Base-by-base conservation (phyloP, 2,329 filamentous ascomycete species). In the Didymella glomerata region DNA sequence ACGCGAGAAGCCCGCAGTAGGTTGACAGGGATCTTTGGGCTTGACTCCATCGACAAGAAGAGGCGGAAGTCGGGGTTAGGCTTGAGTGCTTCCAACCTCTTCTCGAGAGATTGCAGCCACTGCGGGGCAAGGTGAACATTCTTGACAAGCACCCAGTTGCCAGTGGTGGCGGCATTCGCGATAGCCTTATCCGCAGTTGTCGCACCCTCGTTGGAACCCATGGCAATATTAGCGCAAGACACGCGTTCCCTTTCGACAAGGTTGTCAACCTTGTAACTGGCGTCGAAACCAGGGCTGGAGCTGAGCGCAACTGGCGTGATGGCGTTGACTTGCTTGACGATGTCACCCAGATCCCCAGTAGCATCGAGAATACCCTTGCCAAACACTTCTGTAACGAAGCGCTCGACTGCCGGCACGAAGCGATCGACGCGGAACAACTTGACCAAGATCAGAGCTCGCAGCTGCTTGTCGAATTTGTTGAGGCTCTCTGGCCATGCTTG, bases 41-140 rank as follows among this genome's bases (percentile, higher is more conserved):
- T 97, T 2, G 92, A 91, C 79, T 99, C 95, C 95, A 99, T 99
- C 0, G 94, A 97, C 61, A 99, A 81, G 86, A 99, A 99, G 28
- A 99, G 83, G 47, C 95, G 86, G 85, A 99, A 99, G 75, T 96
- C 90, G 36, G 88, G 84, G 78, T 98, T 92, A 27, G 96, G 93
- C 74, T 97, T 97, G 73, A 99, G 89, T 11, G 92, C 92, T 68
- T 97, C 93, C 81, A 99, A 91, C 44, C 94, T 89, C 84, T 99
- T 99, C 82, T 99, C 94, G 16, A 99, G 85, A 71, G 93, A 97
- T 79, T 98, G 94, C 30, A 99, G 83, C 96, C 96, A 99, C 13
- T 92, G 92, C 1, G 95, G 93, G 28, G 94, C 93, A 62, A 99
- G 85, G 78, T 99, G 95, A 20, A 99, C 95, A 81, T 99, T 99